phyloP scores from a whole-genome alignment of 148 eudicot genomes.

The Vaccinium myrtillus region DNA sequence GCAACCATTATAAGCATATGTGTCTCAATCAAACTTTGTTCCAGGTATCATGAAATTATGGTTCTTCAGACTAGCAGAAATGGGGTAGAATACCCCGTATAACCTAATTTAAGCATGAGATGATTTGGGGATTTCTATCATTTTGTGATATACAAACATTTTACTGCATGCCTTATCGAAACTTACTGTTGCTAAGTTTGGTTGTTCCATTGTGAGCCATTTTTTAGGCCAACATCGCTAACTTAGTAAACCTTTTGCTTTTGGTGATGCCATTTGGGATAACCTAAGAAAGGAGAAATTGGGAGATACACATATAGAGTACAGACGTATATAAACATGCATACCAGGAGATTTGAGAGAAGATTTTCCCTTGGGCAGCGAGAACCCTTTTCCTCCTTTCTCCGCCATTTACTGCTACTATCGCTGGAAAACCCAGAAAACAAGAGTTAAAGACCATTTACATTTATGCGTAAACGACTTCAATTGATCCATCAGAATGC shows the following conservation, averaged over 20 bases:
- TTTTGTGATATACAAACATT: neutral
- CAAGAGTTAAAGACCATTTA: neutral
- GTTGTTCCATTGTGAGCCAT: too few species aligned
- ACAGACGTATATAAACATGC: neutral
- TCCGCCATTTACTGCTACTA: slow-evolving; percentile 22
- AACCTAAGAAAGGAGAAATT: neutral
- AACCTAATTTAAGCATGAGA: neutral
- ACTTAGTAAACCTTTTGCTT: too few species aligned
- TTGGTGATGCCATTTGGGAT: too few species aligned
- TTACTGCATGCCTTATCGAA: neutral
- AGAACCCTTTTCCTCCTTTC: slow-evolving; percentile 31
- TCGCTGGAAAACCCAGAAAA: neutral
- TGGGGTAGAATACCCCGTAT: neutral
- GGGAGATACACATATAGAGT: neutral
- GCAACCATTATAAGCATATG: neutral
- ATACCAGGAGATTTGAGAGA: slow-evolving; percentile 31
- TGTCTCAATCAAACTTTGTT: neutral
- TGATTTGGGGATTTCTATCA: neutral
- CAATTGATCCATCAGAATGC: neutral
- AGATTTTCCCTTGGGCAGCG: slow-evolving; percentile 27
- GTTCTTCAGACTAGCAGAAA: neutral
- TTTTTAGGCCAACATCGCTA: too few species aligned
- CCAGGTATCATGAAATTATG: neutral
- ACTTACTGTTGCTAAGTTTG: neutral
- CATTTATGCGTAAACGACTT: neutral